phyloP scores from a whole-genome alignment of 2,329 filamentous ascomycete species.

The Fusarium sulawesiense region DNA sequence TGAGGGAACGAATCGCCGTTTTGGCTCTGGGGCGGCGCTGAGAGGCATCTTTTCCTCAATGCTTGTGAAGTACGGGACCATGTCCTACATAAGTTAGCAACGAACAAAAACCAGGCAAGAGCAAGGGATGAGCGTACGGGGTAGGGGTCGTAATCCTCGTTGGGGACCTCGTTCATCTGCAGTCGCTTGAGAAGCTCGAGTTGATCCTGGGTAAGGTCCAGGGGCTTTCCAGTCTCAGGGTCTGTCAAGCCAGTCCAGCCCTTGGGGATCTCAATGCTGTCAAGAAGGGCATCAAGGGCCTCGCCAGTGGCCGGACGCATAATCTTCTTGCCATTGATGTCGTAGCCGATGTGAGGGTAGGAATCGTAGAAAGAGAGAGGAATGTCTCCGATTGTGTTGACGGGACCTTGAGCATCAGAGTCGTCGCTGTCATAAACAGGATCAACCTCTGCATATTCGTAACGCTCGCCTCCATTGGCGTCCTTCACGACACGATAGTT shows the following conservation, averaged over 20 bases:
- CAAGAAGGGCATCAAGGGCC: slow-evolving; percentile 90
- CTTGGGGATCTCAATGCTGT: slow-evolving; percentile 96
- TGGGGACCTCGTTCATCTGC: slow-evolving; percentile 87
- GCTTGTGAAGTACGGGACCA: slow-evolving; percentile 93
- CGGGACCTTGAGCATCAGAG: slow-evolving; percentile 80
- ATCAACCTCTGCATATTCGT: slow-evolving; percentile 93
- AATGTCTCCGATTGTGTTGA: slow-evolving; percentile 96
- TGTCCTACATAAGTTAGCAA: slow-evolving; percentile 64
- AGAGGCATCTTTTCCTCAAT: slow-evolving; percentile 94
- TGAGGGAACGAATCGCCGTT: slow-evolving; percentile 93
- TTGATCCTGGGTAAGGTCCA: slow-evolving; percentile 88
- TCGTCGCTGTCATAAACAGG: slow-evolving; percentile 97
- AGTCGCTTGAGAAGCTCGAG: slow-evolving; percentile 88
- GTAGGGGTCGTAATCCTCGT: slow-evolving; percentile 93
- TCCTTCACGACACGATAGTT: slow-evolving; percentile 73
- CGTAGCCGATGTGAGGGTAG: slow-evolving; percentile 98
- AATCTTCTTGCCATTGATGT: slow-evolving; percentile 98
- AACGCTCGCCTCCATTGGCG: slow-evolving; percentile 90
- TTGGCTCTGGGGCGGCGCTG: slow-evolving; percentile 93
- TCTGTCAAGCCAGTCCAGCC: slow-evolving; percentile 98
- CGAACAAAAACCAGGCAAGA: background rate
- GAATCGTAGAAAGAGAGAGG: slow-evolving; percentile 95
- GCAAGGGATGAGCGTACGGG: slow-evolving; percentile 65
- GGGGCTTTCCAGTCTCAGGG: slow-evolving; percentile 89
- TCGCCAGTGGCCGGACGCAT: slow-evolving; percentile 95